These are phyloP conservation scores for Fusarium sulawesiense DNA, from an alignment of 2,329 filamentous ascomycete species.

Conservation along the genomic window DNA sequence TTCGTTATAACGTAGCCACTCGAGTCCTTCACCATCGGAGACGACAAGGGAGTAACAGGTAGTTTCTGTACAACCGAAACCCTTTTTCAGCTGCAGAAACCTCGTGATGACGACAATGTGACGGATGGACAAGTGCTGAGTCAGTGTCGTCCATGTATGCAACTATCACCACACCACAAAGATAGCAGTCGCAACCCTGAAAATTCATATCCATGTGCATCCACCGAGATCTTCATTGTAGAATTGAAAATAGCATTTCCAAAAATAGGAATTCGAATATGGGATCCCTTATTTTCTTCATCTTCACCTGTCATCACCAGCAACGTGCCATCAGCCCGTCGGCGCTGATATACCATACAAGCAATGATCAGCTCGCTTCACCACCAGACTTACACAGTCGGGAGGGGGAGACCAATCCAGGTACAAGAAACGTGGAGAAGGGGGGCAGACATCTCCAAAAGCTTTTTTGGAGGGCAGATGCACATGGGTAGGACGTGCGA, in stretches of 20 bases:
- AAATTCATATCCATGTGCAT: conserved; percentile 3
- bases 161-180: conserved; percentile 10
- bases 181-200: conserved; percentile 1
- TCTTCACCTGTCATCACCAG: conserved; percentile 22
- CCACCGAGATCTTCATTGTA: conserved; percentile 20
- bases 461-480: conserved; percentile 28
- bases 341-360: conserved; percentile 27
- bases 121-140: not conserved
- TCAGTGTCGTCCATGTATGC: conserved; percentile 13
- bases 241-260: conserved; percentile 37
- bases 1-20: not conserved
- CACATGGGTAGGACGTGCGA: conserved; percentile 39
- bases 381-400: conserved; percentile 18
- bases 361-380: conserved; percentile 39
- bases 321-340: conserved; percentile 30
- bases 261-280: conserved; percentile 32
- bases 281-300: conserved; percentile 17
- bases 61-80: not conserved
- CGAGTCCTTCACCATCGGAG: not conserved
- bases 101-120: conserved; percentile 2
- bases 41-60: not conserved
- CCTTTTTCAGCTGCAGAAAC: not conserved
- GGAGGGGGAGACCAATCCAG: conserved; percentile 18
- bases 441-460: conserved; percentile 30
- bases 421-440: conserved; percentile 29